Evolutionary conservation across 2,329 filamentous ascomycete genomes (phyloP).

Genomic region (Colletotrichum caudatum): DNA sequence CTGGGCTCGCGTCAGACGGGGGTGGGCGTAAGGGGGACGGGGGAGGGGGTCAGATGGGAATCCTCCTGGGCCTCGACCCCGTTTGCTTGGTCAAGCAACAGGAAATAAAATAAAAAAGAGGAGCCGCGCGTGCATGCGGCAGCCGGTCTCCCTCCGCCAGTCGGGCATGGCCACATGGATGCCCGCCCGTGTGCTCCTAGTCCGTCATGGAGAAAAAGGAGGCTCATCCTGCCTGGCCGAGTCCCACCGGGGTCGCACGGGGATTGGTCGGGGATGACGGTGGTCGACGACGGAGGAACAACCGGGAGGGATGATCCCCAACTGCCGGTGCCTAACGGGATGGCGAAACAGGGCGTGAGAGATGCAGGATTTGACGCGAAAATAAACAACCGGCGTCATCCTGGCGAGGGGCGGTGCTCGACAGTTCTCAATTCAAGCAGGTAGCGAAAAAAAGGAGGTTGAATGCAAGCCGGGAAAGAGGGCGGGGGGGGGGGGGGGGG

Average conservation of each 20-base stretch:
- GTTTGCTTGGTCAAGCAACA: constrained; percentile 5
- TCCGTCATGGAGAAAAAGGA: constrained; percentile 11
- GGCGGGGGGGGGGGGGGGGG: constrained; percentile 16
- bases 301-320: constrained; percentile 17
- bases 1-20: constrained; percentile 35
- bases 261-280: constrained; percentile 24
- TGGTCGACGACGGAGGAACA: constrained; percentile 5
- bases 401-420: constrained; percentile 10
- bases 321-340: constrained; percentile 31
- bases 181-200: neutral
- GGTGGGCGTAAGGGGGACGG: constrained; percentile 7
- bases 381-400: constrained; percentile 22
- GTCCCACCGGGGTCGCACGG: neutral
- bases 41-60: constrained; percentile 25
- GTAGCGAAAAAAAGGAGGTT: neutral
- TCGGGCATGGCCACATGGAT: constrained; percentile 3
- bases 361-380: constrained; percentile 27
- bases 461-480: neutral
- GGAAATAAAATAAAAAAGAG: neutral
- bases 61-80: constrained; percentile 21
- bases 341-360: constrained; percentile 26
- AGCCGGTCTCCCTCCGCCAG: neutral
- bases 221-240: constrained; percentile 11
- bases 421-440: neutral
- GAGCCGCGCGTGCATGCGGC: constrained; percentile 18